Evolutionary conservation across 345 rosid genomes (phyloP).

Genomic region (Bruguiera sexangula): DNA sequence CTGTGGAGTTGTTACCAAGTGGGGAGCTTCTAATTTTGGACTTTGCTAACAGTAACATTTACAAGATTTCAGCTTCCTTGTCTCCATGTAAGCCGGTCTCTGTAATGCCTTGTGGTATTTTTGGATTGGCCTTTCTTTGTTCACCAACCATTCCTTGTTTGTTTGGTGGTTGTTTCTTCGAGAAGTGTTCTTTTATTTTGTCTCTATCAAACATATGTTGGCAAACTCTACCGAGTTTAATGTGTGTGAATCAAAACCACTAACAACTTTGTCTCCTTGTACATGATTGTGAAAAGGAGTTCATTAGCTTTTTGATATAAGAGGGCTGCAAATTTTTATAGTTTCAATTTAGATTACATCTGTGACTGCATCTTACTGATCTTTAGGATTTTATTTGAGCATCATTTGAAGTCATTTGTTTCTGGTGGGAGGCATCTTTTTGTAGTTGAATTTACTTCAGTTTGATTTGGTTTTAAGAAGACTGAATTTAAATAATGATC

Average conservation of each 20-base stretch:
- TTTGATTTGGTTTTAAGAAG: conserved; percentile 4
- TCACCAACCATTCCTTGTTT: no score
- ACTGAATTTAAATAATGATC: conserved; percentile 2
- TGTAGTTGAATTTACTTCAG: neutral
- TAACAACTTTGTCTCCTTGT: neutral
- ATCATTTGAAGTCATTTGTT: neutral
- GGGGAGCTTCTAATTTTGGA: conserved; percentile 92
- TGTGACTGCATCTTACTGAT: no score
- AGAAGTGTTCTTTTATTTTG: neutral
- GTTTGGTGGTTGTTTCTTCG: neutral
- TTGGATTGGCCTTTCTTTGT: neutral
- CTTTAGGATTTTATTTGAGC: neutral
- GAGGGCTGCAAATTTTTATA: neutral
- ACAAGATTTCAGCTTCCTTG: conserved; percentile 82
- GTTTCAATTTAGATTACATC: neutral
- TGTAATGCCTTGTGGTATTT: neutral
- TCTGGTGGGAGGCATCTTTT: conserved; percentile 6
- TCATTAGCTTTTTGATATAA: neutral
- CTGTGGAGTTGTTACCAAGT: conserved; percentile 70
- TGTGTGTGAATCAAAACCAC: neutral
- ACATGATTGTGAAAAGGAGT: neutral
- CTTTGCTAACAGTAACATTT: conserved; percentile 82
- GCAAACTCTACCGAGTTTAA: neutral
- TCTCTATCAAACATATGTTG: neutral
- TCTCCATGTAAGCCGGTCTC: conserved; percentile 69